Conservation (phyloP, 192 early-diverging fungal genomes). For the Backusella westeae region DNA sequence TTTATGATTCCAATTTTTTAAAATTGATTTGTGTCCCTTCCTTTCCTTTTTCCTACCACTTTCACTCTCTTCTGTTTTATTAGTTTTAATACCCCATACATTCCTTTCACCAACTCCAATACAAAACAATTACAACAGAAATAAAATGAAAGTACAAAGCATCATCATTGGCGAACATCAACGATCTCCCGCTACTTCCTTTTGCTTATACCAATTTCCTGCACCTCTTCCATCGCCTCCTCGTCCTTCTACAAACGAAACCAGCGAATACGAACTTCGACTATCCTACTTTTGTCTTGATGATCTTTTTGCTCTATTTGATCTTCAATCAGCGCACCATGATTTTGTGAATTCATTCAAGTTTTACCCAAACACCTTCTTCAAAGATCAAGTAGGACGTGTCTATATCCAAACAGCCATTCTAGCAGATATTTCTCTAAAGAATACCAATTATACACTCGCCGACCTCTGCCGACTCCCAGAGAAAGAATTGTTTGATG, state of each 20-base stretch:
- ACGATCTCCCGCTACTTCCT: background rate
- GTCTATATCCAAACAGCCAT: slow-evolving; percentile 22
- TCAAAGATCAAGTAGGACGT: slow-evolving; percentile 24
- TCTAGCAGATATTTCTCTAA: slow-evolving; percentile 19
- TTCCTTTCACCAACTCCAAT: background rate
- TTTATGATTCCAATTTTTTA: background rate
- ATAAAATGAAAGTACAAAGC: slow-evolving; percentile 13
- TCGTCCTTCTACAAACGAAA: background rate
- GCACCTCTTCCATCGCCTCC: slow-evolving; percentile 10
- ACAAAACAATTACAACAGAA: background rate
- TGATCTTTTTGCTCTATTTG: background rate
- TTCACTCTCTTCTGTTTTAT: background rate
- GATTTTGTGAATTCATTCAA: background rate
- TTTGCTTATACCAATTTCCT: slow-evolving; percentile 13
- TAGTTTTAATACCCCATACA: background rate
- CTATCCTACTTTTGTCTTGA: slow-evolving; percentile 2
- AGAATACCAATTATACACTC: slow-evolving; percentile 19
- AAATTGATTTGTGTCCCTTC: background rate
- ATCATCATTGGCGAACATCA: slow-evolving; percentile 6
- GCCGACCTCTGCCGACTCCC: slow-evolving; percentile 29
- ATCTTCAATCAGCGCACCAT: background rate
- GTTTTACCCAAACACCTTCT: background rate
- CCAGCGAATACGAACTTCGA: background rate
- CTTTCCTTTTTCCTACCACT: background rate
- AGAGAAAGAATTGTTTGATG: slow-evolving; percentile 17